Conservation (phyloP, 352 stramenopile genomes). For the Pythium graminicola region DNA sequence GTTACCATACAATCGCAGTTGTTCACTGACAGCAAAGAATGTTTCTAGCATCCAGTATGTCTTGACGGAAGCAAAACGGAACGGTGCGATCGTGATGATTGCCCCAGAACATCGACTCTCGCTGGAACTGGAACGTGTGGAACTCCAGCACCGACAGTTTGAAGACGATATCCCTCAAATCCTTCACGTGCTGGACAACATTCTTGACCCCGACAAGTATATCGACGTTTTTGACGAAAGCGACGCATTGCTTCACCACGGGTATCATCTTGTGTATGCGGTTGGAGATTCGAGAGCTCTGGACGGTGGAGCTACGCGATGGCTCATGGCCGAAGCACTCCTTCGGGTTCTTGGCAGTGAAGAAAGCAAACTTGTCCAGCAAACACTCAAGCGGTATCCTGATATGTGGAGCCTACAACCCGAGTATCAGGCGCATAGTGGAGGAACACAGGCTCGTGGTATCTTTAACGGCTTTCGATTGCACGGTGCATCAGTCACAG, state of each 20-base stretch:
- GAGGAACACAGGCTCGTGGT: slow-evolving; percentile 8
- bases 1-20: slow-evolving; percentile 63
- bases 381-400: slow-evolving; percentile 31
- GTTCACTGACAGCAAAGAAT: slow-evolving; percentile 26
- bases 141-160: slow-evolving; percentile 24
- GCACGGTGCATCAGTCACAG: slow-evolving; percentile 12
- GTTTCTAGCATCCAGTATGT: slow-evolving; percentile 31
- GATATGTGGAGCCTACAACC: slow-evolving; percentile 31
- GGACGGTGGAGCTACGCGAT: slow-evolving; percentile 41
- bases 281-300: slow-evolving; percentile 47
- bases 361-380: slow-evolving; percentile 16
- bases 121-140: slow-evolving; percentile 74
- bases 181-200: slow-evolving; percentile 26
- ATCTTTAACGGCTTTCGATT: slow-evolving; percentile 41
- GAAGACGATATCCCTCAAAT: background rate
- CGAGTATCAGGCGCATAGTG: slow-evolving; percentile 32
- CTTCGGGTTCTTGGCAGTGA: slow-evolving; percentile 22
- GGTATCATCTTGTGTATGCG: slow-evolving; percentile 86
- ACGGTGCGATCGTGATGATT: slow-evolving; percentile 58
- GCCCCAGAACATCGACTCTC: slow-evolving; percentile 85
- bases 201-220: slow-evolving; percentile 45
- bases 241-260: slow-evolving; percentile 82
- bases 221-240: slow-evolving; percentile 85
- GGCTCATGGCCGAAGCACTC: slow-evolving; percentile 46
- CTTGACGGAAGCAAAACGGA: slow-evolving; percentile 30